A percentile compares a stretch with the other conserved stretches of the same genome.
Evolutionary conservation across 257 asterid genomes (phyloP).

Genomic region (Ehretia macrophylla): DNA sequence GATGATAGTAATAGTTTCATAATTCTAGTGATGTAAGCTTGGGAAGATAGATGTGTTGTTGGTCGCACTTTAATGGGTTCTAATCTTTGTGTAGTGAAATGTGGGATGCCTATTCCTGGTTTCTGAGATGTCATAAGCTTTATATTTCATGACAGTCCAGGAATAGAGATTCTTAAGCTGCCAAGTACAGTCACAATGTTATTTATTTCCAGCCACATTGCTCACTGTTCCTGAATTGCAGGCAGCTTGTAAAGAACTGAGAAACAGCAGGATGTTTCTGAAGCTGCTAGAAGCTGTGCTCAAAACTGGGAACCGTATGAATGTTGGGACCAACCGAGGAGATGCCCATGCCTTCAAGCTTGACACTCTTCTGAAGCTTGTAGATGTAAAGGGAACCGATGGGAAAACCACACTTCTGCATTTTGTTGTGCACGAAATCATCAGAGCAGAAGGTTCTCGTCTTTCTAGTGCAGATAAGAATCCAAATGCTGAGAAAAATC

Average conservation of each 20-base stretch:
- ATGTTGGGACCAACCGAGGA: conserved; percentile 78
- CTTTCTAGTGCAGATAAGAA: conserved; percentile 32
- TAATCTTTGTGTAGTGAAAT: no score
- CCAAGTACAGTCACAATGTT: no score
- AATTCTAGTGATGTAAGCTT: no score
- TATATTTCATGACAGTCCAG: no score
- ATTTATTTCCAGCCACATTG: not conserved
- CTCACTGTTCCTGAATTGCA: conserved; percentile 21
- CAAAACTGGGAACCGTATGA: conserved; percentile 76
- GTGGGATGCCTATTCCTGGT: no score
- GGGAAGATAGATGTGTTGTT: no score
- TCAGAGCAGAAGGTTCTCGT: conserved; percentile 67
- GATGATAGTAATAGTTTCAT: no score
- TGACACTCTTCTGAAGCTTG: conserved; percentile 76
- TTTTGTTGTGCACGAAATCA: conserved; percentile 78
- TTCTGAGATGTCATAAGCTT: no score
- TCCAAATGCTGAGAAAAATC: conserved; percentile 18
- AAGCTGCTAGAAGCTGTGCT: conserved; percentile 85
- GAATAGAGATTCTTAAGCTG: no score
- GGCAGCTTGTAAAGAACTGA: conserved; percentile 75
- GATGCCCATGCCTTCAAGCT: conserved; percentile 83
- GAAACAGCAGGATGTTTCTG: conserved; percentile 69
- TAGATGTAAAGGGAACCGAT: conserved; percentile 70
- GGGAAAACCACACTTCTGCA: conserved; percentile 77
- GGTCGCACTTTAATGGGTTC: no score